phyloP scores from a whole-genome alignment of 345 rosid genomes.

The Sonneratia caseolaris region DNA sequence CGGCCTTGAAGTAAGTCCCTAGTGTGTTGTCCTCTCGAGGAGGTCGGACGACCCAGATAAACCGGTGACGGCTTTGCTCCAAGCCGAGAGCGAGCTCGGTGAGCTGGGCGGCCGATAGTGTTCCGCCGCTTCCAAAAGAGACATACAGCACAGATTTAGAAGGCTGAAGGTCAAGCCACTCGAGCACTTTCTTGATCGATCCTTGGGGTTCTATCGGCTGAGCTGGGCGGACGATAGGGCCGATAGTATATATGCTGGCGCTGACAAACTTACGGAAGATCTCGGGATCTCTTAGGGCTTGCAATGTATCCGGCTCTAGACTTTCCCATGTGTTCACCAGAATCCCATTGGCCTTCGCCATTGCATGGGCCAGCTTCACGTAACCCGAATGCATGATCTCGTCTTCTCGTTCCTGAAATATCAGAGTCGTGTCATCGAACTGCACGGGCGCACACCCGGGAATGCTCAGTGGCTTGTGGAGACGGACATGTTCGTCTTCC shows the following conservation, averaged over 20 bases:
- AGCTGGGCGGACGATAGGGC: constrained; percentile 14
- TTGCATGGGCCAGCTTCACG: constrained; percentile 17
- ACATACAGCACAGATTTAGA: constrained; percentile 41
- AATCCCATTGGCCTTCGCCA: constrained; percentile 32
- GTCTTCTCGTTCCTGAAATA: background rate
- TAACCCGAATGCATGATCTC: constrained; percentile 5
- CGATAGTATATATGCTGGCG: constrained; percentile 19
- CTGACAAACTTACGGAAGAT: constrained; percentile 5
- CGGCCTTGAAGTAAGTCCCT: constrained; percentile 13
- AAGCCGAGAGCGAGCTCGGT: constrained; percentile 27
- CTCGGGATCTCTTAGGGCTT: constrained; percentile 15
- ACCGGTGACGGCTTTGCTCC: constrained; percentile 28
- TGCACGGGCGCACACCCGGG: constrained; percentile 39
- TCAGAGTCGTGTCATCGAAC: constrained; percentile 13
- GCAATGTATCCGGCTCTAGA: constrained; percentile 28
- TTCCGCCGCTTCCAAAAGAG: constrained; percentile 69
- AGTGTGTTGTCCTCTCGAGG: constrained; percentile 9
- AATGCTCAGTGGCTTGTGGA: constrained; percentile 23
- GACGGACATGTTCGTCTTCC: constrained; percentile 17
- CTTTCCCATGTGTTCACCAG: constrained; percentile 44
- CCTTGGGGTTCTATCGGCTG: constrained; percentile 1
- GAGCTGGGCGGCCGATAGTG: constrained; percentile 24
- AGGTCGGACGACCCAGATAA: constrained; percentile 36
- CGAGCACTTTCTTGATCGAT: background rate
- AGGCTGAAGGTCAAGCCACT: constrained; percentile 46